Base-by-base conservation (phyloP, 768 basidiomycete species). In the Termitomyces sp. region DNA sequence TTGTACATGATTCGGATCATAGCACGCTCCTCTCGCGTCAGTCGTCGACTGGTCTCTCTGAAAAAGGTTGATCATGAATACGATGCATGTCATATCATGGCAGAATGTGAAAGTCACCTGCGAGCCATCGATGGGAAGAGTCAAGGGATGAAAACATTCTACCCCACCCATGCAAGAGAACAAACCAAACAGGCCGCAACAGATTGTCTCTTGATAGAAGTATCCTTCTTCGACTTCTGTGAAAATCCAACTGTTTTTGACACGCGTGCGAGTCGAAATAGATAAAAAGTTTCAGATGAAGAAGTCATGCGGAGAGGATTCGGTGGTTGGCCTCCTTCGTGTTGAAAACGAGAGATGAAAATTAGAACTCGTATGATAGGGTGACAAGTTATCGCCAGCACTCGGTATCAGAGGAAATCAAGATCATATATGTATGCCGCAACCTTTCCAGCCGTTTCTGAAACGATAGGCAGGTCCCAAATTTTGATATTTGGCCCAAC, bases 1-100 rank as follows among this genome's bases (percentile, higher is more conserved):
- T 50, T 47, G 38, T 28, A 50, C 46, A 57, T 47, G 36, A 57
- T 57, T 9, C 56, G 32, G 13, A 57, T 57, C 47, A 57, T 57
- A 16, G 47, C 33, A 8, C 47, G 56, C 38, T 47, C 56, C 32
- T 57, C 47, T 18, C 47, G 46, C 14, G 56, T 48, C 14, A 40
- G 36, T 28, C 36, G 36, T 23, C 36, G 51, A 18, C 26, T 10
- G 14, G 23, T 40, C 1, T 40, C 51, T 28, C 51, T 52, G 36
- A 28, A 28, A 41, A 52, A 38, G 48, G 36, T 40, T 52, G 9
- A 40, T 38, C 16, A 28, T 40, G 26, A n/a, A 28, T 28, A 8
- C 36, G 51, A 52, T 52, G 36, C 26, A 40, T 2, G 36, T 9
- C 5, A 3, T 18, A n/a, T 28, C 16, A 18, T 28, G 4, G 14